Evolutionary conservation across 2,329 filamentous ascomycete genomes (phyloP), one percentile per base, ranked within the genome.

Genomic region (Drechslerella dactyloides): DNA sequence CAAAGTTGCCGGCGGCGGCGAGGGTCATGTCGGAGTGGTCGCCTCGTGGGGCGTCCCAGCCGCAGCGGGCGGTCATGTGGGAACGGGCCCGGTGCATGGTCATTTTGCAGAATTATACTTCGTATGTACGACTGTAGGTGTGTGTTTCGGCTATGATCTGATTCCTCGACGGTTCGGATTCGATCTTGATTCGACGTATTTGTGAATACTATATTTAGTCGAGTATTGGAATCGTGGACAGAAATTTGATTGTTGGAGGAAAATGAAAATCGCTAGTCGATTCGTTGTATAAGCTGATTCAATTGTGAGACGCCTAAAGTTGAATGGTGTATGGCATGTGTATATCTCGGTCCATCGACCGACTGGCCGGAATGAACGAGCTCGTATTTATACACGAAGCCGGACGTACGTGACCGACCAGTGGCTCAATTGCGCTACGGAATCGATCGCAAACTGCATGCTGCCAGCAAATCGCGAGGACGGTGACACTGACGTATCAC

Each of bases 351-450:
- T 51, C 23, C 21, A 51, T 37, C n/a, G 56, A n/a, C 35, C 51
- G 56, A 69, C 21, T 69, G 56, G 64, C 55, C 19, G n/a, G 30
- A 59, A 17, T 3, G 42, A 33, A 33, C 44, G 58, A 58, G 21
- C 65, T 35, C 63, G 35, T 69, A 69, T 59, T 69, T 69, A 69
- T 69, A 69, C 7, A 51, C 46, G 4, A 4, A 2, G 3, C 27
- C 27, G 8, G 27, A 33, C 8, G 4, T 4, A 33, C 27, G 8
- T 33, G 27, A 33, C 8, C 27, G 8, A 8, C 8, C 3, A 33
- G 3, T 33, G 3, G 27, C 27, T 33, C 3, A 33, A 4, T 33
- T 33, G 27, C 27, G 27, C 27, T 42, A n/a, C 42, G 6, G 2
- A 50, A 56, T 40, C 40, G n/a, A 19, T 64, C 1, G 19, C 30